These are phyloP conservation scores for Pilatotrama ljubarskyi DNA, from an alignment of 768 basidiomycete species.

Conservation along the genomic window DNA sequence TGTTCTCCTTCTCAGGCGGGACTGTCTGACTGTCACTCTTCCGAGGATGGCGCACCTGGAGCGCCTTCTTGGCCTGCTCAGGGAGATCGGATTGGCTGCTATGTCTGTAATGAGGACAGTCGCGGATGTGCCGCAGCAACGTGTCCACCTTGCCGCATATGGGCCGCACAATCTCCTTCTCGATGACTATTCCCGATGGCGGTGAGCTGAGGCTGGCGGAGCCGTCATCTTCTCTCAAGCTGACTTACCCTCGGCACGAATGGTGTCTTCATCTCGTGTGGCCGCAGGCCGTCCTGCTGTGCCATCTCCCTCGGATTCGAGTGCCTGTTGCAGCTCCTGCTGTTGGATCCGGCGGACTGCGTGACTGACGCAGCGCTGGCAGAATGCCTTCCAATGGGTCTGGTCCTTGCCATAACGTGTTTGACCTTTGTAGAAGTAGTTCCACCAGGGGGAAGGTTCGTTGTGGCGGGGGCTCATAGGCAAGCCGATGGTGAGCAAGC, in stretches of 20 bases:
- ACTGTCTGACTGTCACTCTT: too few species aligned
- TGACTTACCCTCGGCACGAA: too few species aligned
- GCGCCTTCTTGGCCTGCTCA: background rate
- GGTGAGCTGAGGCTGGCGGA: too few species aligned
- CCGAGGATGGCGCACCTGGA: background rate
- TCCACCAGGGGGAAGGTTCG: background rate
- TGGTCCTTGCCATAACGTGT: background rate
- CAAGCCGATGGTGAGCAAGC: too few species aligned
- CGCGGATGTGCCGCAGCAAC: background rate
- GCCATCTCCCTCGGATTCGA: background rate
- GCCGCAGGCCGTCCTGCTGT: too few species aligned
- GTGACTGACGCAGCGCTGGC: background rate
- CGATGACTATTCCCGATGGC: background rate
- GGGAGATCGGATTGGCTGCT: background rate
- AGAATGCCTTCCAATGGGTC: constrained; percentile 1
- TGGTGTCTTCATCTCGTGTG: too few species aligned
- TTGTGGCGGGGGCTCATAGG: too few species aligned
- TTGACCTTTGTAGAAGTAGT: background rate
- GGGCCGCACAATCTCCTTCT: background rate
- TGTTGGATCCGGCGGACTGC: background rate
- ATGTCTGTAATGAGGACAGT: background rate
- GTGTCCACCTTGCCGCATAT: background rate
- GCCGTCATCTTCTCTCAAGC: background rate
- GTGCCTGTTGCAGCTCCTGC: background rate
- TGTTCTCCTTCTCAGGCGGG: too few species aligned